Conservation (phyloP, 2,329 filamentous ascomycete species). For the Penicillium frequentans region DNA sequence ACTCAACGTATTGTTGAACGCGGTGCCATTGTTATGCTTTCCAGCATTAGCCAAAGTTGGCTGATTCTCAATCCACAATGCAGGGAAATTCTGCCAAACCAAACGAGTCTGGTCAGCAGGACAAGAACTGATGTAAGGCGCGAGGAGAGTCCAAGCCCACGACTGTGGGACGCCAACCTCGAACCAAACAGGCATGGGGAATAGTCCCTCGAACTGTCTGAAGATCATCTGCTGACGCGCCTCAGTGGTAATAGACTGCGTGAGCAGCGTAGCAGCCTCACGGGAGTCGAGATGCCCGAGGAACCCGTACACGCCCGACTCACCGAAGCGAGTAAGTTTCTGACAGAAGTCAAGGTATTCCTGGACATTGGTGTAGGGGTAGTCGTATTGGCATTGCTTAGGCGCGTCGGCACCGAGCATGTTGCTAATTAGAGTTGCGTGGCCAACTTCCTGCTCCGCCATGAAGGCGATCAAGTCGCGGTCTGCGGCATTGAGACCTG, state of each 20-base stretch:
- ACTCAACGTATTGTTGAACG: slow-evolving; percentile 61
- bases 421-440: slow-evolving; percentile 74
- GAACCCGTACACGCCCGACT: slow-evolving; percentile 79
- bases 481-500: slow-evolving; percentile 68
- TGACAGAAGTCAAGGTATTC: slow-evolving; percentile 84
- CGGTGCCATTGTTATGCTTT: slow-evolving; percentile 51
- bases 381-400: slow-evolving; percentile 76
- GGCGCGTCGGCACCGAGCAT: slow-evolving; percentile 72
- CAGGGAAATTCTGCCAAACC: slow-evolving; percentile 82
- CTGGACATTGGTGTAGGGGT: slow-evolving; percentile 70
- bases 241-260: slow-evolving; percentile 76
- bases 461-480: slow-evolving; percentile 73
- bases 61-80: slow-evolving; percentile 71
- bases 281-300: slow-evolving; percentile 74
- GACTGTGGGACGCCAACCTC: slow-evolving; percentile 76
- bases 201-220: slow-evolving; percentile 76
- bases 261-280: slow-evolving; percentile 69
- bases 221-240: slow-evolving; percentile 83
- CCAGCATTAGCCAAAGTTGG: slow-evolving; percentile 57
- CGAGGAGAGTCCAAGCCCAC: slow-evolving; percentile 80
- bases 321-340: slow-evolving; percentile 79
- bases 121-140: slow-evolving; percentile 77
- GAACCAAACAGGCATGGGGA: slow-evolving; percentile 83
- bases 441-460: slow-evolving; percentile 73
- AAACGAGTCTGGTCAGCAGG: slow-evolving; percentile 71